Base-by-base conservation (phyloP, 371 early-diverging fungal genomes). In the Lichtheimia ramosa region DNA sequence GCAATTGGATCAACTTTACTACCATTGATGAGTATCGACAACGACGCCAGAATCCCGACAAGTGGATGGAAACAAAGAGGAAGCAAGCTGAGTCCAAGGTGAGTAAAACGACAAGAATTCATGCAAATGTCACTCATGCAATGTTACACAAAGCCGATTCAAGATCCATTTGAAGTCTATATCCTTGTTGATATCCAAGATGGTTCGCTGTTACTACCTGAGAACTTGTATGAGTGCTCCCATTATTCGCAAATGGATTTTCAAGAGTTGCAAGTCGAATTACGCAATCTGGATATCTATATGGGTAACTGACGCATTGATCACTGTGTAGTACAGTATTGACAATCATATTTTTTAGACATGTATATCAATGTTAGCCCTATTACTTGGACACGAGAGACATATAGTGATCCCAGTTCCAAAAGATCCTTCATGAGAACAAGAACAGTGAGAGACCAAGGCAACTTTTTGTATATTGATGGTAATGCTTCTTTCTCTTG, bases 21-120 rank as follows among this genome's bases (percentile, higher is more conserved):
- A 90, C 89, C 0, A 74, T 88, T 52, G 91, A 91, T 3, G 92
- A 92, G 62, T 94, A 91, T 67, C 82, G 89, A 18, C 60, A 68
- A 49, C 77, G 77, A 14, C 65, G 82, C 42, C 59, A 62, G 6
- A 83, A 89, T 23, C 79, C 75, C 12, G 66, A 66, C 2, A 73
- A 75, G 50, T 75, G 75, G 51, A 68, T 77, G 18, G 76, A 68
- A 41, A 62, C 68, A 7, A 76, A 79, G 61, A 77, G 65, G n/a
- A 81, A 70, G 51, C 81, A 88, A 54, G 84, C 83, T 3, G 81
- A 82, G 43, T 63, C 86, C 1, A 88, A 85, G 71, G 85, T 86
- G 71, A n/a, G 55, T n/a, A 14, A 23, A 2, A 27, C 27, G 2
- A 12, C 18, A 20, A 20, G 24, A 40, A 27, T 41, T n/a, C 23